Evolutionary conservation across 1,139 yeast species (phyloP).

Genomic region (Taphrina flavorubra): DNA sequence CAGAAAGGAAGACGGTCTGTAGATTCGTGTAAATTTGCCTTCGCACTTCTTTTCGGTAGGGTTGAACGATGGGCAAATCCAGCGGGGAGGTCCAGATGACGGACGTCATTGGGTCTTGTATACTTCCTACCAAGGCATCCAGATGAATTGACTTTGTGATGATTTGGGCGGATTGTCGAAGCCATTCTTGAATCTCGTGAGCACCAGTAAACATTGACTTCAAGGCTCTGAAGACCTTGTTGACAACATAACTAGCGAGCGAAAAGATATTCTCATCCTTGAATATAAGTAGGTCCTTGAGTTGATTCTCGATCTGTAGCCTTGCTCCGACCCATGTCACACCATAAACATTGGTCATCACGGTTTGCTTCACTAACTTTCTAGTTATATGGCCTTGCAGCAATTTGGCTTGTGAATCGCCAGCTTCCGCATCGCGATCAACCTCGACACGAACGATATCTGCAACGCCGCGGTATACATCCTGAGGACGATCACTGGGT

Average conservation of each 20-base stretch:
- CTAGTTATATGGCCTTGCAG: slow-evolving; percentile 72
- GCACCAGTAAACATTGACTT: slow-evolving; percentile 90
- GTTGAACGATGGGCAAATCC: slow-evolving; percentile 92
- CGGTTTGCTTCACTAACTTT: slow-evolving; percentile 93
- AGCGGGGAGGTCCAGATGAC: slow-evolving; percentile 98
- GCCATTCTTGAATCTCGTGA: slow-evolving; percentile 95
- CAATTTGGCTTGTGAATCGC: slow-evolving; percentile 59
- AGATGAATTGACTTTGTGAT: slow-evolving; percentile 67
- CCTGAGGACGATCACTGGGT: slow-evolving; percentile 85
- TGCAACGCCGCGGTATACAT: slow-evolving; percentile 86
- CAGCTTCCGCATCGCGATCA: slow-evolving; percentile 64
- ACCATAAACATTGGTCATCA: slow-evolving; percentile 98
- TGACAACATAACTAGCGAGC: slow-evolving; percentile 72
- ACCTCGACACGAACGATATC: slow-evolving; percentile 65
- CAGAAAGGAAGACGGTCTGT: slow-evolving; percentile 80
- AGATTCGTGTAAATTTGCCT: slow-evolving; percentile 74
- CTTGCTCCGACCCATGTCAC: slow-evolving; percentile 95
- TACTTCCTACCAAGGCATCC: slow-evolving; percentile 45
- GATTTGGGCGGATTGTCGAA: slow-evolving; percentile 80
- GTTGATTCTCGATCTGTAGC: slow-evolving; percentile 67
- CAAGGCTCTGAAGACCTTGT: slow-evolving; percentile 79
- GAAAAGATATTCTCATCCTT: slow-evolving; percentile 43
- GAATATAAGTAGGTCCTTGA: slow-evolving; percentile 55
- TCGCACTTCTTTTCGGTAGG: slow-evolving; percentile 74
- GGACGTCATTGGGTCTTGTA: slow-evolving; percentile 69